These are phyloP conservation scores for Ogataea minuta DNA, from an alignment of 805 yeast genomes.

Conservation along the genomic window DNA sequence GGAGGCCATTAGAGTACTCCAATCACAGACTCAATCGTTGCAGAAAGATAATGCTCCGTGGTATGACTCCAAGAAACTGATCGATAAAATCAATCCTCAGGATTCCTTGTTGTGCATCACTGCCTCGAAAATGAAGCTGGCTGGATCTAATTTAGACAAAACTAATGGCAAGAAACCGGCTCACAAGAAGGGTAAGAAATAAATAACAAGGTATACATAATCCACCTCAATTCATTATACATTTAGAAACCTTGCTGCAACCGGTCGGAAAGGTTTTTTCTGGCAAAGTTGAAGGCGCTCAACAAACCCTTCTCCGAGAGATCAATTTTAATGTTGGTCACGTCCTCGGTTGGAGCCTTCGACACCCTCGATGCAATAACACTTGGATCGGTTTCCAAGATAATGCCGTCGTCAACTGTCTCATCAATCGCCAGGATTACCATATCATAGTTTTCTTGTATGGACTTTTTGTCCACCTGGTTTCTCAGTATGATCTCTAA, in stretches of 20 bases:
- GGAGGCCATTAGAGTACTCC: slow-evolving; percentile 63
- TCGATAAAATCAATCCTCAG: slow-evolving; percentile 55
- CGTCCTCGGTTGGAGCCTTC: slow-evolving; percentile 74
- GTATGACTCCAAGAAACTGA: slow-evolving; percentile 61
- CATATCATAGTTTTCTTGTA: slow-evolving; percentile 82
- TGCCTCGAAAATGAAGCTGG: slow-evolving; percentile 66
- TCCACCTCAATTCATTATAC: slow-evolving; percentile 4
- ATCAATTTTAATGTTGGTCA: slow-evolving; percentile 57
- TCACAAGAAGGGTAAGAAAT: slow-evolving; percentile 28
- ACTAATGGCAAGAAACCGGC: slow-evolving; percentile 10
- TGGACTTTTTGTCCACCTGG: slow-evolving; percentile 72
- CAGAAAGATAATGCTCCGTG: slow-evolving; percentile 50
- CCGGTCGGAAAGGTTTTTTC: slow-evolving; percentile 54
- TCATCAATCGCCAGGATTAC: slow-evolving; percentile 87
- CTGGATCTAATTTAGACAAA: slow-evolving; percentile 33
- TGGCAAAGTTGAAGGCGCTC: slow-evolving; percentile 86
- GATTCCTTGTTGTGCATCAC: slow-evolving; percentile 69
- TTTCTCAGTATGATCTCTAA: slow-evolving; percentile 69
- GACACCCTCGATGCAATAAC: slow-evolving; percentile 89
- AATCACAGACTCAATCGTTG: slow-evolving; percentile 31
- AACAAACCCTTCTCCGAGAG: slow-evolving; percentile 72
- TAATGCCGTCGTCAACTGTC: slow-evolving; percentile 88
- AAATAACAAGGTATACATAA: not conserved
- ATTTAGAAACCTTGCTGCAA: slow-evolving; percentile 38
- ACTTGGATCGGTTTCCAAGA: slow-evolving; percentile 84